Evolutionary conservation across 2,329 filamentous ascomycete genomes (phyloP).

Genomic region (Pyrenophora graminea): DNA sequence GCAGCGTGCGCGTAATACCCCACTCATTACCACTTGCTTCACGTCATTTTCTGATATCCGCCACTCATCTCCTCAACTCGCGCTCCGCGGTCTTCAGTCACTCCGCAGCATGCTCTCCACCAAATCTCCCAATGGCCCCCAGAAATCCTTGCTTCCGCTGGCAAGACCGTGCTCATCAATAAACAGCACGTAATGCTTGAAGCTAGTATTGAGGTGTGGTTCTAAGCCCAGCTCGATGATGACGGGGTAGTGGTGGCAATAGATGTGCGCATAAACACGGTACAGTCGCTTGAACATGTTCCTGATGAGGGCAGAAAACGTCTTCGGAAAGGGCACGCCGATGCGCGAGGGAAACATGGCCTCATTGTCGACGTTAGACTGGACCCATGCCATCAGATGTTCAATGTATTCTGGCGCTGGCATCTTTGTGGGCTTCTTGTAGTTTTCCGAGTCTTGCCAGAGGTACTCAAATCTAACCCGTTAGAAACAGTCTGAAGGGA

Average conservation of each 20-base stretch:
- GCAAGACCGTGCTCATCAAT: slow-evolving; percentile 94
- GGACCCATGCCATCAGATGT: slow-evolving; percentile 96
- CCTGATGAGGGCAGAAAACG: slow-evolving; percentile 88
- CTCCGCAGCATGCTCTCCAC: slow-evolving; percentile 98
- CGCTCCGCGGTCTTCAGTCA: slow-evolving; percentile 53
- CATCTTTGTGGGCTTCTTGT: slow-evolving; percentile 97
- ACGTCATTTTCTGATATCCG: too few relatives aligned
- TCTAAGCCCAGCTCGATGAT: slow-evolving; percentile 93
- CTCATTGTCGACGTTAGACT: slow-evolving; percentile 94
- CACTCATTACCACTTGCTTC: background rate
- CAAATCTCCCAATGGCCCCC: slow-evolving; percentile 91
- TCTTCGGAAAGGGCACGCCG: slow-evolving; percentile 89
- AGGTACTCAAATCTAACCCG: slow-evolving; percentile 85
- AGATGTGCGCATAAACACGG: slow-evolving; percentile 95
- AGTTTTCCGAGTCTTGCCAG: slow-evolving; percentile 95
- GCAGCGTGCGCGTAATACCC: background rate
- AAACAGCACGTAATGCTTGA: slow-evolving; percentile 99
- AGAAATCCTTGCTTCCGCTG: slow-evolving; percentile 88
- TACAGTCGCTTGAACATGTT: slow-evolving; percentile 99
- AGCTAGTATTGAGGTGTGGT: slow-evolving; percentile 96
- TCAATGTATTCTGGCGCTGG: slow-evolving; percentile 96
- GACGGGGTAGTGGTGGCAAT: slow-evolving; percentile 97
- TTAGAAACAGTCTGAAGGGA: slow-evolving; percentile 4
- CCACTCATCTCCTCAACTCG: background rate
- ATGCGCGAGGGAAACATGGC: slow-evolving; percentile 92